Percentiles rank a stretch among this genome's conserved stretches.
Evolutionary conservation across 495 filamentous ascomycete species (phyloP).

Genomic region (Astrothelium subdiscretum): DNA sequence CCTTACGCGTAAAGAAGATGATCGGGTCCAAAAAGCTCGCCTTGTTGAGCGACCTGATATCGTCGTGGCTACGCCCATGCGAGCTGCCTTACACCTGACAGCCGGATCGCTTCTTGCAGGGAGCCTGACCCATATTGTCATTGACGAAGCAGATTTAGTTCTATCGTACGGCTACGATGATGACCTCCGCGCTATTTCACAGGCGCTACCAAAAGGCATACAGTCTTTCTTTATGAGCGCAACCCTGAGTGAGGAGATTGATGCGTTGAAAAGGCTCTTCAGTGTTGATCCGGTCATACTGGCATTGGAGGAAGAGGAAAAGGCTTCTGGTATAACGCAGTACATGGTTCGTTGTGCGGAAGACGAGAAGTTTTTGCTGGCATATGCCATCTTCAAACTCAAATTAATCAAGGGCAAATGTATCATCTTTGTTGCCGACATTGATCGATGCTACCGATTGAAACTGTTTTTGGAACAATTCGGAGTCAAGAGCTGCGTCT

Average conservation of each 20-base stretch:
- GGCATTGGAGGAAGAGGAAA: conserved; percentile 63
- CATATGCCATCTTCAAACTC: conserved; percentile 89
- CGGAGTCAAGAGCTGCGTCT: conserved; percentile 80
- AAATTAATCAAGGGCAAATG: conserved; percentile 90
- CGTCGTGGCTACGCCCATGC: conserved; percentile 76
- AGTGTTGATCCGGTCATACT: conserved; percentile 69
- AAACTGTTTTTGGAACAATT: conserved; percentile 97
- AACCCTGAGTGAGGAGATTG: conserved; percentile 75
- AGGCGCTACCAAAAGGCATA: conserved; percentile 66
- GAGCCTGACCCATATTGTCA: conserved; percentile 64
- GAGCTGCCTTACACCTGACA: conserved; percentile 59
- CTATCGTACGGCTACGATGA: conserved; percentile 89
- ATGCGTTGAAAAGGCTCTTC: conserved; percentile 75
- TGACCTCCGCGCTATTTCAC: conserved; percentile 67
- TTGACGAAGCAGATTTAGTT: conserved; percentile 94
- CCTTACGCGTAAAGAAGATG: conserved; percentile 76
- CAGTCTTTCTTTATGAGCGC: conserved; percentile 92
- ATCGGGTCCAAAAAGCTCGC: conserved; percentile 70
- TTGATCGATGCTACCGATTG: conserved; percentile 85
- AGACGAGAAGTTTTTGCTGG: conserved; percentile 92
- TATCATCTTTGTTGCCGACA: conserved; percentile 86
- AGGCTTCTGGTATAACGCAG: conserved; percentile 65
- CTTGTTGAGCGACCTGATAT: conserved; percentile 83
- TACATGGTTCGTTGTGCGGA: conserved; percentile 84
- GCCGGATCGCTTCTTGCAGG: conserved; percentile 56